phyloP scores from a whole-genome alignment of 2,329 filamentous ascomycete species.

The Thelonectria discophora region DNA sequence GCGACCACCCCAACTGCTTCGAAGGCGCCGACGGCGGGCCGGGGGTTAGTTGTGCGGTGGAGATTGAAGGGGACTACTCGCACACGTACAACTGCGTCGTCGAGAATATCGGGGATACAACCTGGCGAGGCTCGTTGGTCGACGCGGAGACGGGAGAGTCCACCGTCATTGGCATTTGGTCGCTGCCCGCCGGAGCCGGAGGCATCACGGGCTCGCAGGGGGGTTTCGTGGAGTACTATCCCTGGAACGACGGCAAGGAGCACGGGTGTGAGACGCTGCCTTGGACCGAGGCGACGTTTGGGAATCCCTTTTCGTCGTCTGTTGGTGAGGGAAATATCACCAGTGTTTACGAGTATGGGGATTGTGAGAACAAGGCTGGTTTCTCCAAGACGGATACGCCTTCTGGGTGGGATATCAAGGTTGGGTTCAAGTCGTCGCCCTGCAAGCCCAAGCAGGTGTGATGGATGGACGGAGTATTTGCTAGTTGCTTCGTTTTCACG shows the following conservation, averaged over 20 bases:
- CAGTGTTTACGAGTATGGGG: conserved; percentile 32
- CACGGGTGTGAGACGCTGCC: conserved; percentile 31
- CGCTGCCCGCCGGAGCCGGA: conserved; percentile 27
- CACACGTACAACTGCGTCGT: conserved; percentile 34
- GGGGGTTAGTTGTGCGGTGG: conserved; percentile 35
- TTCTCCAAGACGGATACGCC: conserved; percentile 3
- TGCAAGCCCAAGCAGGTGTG: background rate
- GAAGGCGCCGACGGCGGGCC: conserved; percentile 40
- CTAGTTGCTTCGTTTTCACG: no score
- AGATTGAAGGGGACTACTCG: conserved; percentile 28
- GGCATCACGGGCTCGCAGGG: conserved; percentile 21
- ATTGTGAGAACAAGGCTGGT: conserved; percentile 25
- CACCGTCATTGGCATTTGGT: conserved; percentile 33
- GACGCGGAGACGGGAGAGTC: conserved; percentile 22
- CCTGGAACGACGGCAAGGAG: conserved; percentile 26
- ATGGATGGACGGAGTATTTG: no score
- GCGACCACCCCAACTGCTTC: conserved; percentile 32
- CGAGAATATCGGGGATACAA: conserved; percentile 25
- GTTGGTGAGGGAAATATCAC: conserved; percentile 25
- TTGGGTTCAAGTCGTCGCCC: conserved; percentile 17
- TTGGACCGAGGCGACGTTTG: conserved; percentile 28
- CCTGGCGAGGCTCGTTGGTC: conserved; percentile 37
- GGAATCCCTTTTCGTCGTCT: conserved; percentile 26
- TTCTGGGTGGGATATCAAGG: conserved; percentile 22
- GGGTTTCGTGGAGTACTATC: conserved; percentile 39